These are phyloP conservation scores for Castanea crenata DNA, from an alignment of 306 rosid species.

Conservation along the genomic window DNA sequence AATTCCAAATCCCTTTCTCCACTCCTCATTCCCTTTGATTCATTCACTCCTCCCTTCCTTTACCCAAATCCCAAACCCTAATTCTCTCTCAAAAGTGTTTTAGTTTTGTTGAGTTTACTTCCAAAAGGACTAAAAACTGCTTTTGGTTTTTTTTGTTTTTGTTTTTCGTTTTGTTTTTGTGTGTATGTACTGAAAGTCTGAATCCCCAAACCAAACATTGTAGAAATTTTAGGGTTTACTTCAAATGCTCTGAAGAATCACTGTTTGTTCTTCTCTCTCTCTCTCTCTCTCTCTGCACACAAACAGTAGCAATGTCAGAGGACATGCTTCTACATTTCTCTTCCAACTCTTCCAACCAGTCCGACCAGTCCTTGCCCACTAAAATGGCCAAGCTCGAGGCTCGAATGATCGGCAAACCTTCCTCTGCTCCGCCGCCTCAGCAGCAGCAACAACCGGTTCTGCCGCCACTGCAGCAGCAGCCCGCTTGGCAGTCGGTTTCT, in stretches of 20 bases:
- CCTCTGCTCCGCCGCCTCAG: slow-evolving; percentile 46
- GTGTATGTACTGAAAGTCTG: too few relatives aligned
- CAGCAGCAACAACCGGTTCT: background rate
- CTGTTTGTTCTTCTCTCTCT: background rate
- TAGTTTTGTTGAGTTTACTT: background rate
- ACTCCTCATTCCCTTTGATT: too few relatives aligned
- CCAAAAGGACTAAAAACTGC: too few relatives aligned
- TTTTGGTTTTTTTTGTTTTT: too few relatives aligned
- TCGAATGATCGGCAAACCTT: slow-evolving; percentile 87
- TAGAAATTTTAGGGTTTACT: background rate
- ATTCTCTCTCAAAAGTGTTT: background rate
- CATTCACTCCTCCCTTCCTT: background rate
- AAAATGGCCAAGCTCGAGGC: slow-evolving; percentile 98
- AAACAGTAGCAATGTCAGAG: slow-evolving; percentile 68
- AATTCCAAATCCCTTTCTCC: too few relatives aligned
- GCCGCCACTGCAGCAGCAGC: slow-evolving; percentile 40
- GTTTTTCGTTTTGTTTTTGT: too few relatives aligned
- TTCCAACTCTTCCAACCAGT: slow-evolving; percentile 95
- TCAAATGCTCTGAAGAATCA: background rate
- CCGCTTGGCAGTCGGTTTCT: slow-evolving; percentile 63
- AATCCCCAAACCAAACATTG: too few relatives aligned
- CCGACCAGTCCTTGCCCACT: slow-evolving; percentile 94
- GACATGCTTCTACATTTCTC: slow-evolving; percentile 93
- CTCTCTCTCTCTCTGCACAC: too few relatives aligned
- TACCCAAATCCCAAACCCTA: slow-evolving; percentile 8